A percentile compares a stretch with the other conserved stretches of the same genome.
These are phyloP conservation scores for Geum urbanum DNA, from an alignment of 306 rosid genomes.

Conservation along the genomic window DNA sequence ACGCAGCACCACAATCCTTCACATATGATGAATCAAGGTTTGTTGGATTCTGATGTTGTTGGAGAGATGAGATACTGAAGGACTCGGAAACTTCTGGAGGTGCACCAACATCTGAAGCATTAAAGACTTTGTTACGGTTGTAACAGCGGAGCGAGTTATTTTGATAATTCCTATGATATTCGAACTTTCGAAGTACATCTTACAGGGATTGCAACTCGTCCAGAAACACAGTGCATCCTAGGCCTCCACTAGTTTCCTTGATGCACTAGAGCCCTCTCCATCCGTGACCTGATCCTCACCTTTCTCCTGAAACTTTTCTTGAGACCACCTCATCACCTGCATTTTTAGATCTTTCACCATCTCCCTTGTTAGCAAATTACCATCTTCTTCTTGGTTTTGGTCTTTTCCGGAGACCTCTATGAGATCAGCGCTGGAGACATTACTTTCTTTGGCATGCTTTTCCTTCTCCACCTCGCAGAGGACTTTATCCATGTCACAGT, in stretches of 20 bases:
- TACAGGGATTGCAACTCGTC: conserved; percentile 79
- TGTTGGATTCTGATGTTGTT: conserved; percentile 49
- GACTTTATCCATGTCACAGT: not conserved
- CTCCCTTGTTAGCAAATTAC: not conserved
- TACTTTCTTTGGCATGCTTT: not conserved
- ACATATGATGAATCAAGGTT: not conserved
- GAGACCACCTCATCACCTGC: not conserved
- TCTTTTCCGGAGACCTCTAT: not conserved
- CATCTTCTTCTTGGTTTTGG: not conserved
- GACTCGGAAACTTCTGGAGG: conserved; percentile 60
- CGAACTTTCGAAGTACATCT: conserved; percentile 68
- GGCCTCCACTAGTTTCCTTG: conserved; percentile 15
- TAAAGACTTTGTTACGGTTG: no score
- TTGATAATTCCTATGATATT: no score
- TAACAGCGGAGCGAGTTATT: no score
- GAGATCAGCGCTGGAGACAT: not conserved
- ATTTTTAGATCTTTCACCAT: not conserved
- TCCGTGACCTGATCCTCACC: not conserved
- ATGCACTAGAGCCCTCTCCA: not conserved
- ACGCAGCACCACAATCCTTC: not conserved
- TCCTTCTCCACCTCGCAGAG: not conserved
- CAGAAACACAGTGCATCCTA: conserved; percentile 61
- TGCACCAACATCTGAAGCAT: conserved; percentile 71
- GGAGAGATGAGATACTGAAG: not conserved
- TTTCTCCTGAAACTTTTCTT: not conserved